A percentile compares a stretch with the other conserved stretches of the same genome.
These are phyloP conservation scores for Suillus placidus DNA, from an alignment of 768 basidiomycete species.

Conservation along the genomic window DNA sequence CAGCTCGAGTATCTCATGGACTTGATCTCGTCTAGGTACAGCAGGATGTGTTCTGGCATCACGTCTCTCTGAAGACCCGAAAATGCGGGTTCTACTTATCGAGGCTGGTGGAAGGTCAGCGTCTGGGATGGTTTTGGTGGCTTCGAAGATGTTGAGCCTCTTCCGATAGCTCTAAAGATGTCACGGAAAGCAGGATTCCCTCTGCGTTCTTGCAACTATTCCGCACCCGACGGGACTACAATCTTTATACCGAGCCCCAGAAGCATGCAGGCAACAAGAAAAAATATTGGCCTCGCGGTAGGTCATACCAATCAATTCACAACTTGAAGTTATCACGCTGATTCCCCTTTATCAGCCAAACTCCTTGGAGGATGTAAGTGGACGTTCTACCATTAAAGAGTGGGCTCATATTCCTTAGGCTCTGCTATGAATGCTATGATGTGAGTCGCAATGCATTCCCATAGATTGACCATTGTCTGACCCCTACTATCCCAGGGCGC, in stretches of 20 bases:
- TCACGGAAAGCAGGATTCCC: constrained; percentile 47
- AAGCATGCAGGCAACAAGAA: constrained; percentile 45
- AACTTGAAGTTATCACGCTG: not conserved
- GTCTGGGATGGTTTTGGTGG: not conserved
- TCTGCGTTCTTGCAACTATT: constrained; percentile 46
- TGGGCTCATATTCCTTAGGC: constrained; percentile 36
- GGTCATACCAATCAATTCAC: not conserved
- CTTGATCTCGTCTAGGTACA: constrained; percentile 31
- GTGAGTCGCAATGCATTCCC: constrained; percentile 23
- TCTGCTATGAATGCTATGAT: constrained; percentile 67
- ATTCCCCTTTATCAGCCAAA: constrained; percentile 44
- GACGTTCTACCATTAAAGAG: not conserved
- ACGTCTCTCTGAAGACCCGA: constrained; percentile 42
- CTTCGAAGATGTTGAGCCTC: not conserved
- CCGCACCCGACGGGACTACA: constrained; percentile 49
- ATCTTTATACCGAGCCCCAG: constrained; percentile 61
- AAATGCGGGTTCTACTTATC: constrained; percentile 42
- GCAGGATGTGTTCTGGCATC: constrained; percentile 49
- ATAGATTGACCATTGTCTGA: constrained; percentile 13
- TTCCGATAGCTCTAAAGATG: constrained; percentile 43
- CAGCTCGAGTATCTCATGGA: not conserved
- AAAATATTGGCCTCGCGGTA: constrained; percentile 70
- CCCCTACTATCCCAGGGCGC: constrained; percentile 36
- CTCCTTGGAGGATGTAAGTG: constrained; percentile 73
- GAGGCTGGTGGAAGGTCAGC: constrained; percentile 50